A percentile compares a stretch with the other conserved stretches of the same genome.
These are phyloP conservation scores for Truncatella angustata DNA, from an alignment of 2,329 filamentous ascomycete species.

Conservation along the genomic window DNA sequence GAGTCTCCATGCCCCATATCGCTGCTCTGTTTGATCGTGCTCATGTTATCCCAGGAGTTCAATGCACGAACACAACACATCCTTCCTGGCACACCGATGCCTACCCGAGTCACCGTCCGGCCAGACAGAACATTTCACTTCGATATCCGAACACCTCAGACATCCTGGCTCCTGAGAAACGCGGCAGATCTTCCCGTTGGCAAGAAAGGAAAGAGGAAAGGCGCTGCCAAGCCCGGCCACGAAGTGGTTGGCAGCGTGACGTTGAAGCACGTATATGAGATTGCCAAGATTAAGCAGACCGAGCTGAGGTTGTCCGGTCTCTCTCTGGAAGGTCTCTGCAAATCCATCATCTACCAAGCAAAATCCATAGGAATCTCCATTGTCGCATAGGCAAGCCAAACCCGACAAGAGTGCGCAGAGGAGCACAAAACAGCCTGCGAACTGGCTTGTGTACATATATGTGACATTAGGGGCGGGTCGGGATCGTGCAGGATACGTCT, in stretches of 20 bases:
- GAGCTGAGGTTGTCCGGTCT: conserved; percentile 73
- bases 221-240: conserved; percentile 70
- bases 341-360: conserved; percentile 70
- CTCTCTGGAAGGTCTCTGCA: conserved; percentile 68
- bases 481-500: no score
- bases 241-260: conserved; percentile 83
- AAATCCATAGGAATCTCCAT: conserved; percentile 74
- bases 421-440: not conserved
- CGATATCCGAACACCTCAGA: conserved; percentile 91
- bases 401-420: not conserved
- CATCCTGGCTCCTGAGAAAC: conserved; percentile 82
- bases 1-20: not conserved
- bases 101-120: conserved; percentile 86
- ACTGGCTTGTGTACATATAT: not conserved
- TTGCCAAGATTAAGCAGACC: conserved; percentile 90
- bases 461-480: conserved; percentile 5
- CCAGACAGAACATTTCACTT: conserved; percentile 93
- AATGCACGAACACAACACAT: conserved; percentile 91
- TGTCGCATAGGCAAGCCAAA: conserved; percentile 48
- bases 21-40: conserved; percentile 9
- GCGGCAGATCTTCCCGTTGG: conserved; percentile 71
- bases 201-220: conserved; percentile 77
- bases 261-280: conserved; percentile 95
- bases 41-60: conserved; percentile 69
- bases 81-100: conserved; percentile 77